phyloP scores from a whole-genome alignment of 2,329 filamentous ascomycete genomes.

The Fusarium praegraminearum region DNA sequence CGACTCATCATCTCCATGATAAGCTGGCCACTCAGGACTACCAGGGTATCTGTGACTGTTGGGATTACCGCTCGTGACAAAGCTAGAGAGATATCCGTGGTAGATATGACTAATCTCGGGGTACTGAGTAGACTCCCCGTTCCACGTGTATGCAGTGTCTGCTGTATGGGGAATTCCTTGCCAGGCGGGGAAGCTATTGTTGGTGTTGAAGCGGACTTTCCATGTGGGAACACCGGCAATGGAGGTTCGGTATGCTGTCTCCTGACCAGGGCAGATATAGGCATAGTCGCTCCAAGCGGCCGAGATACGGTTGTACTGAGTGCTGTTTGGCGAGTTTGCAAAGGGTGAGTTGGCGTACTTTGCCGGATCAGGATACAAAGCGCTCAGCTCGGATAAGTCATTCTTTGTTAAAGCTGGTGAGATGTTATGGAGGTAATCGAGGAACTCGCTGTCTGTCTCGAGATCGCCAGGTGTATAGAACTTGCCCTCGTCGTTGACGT shows the following conservation, averaged over 20 bases:
- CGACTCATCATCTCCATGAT: conserved; percentile 9
- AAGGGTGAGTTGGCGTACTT: conserved; percentile 52
- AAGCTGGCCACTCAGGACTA: conserved; percentile 37
- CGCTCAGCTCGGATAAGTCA: conserved; percentile 48
- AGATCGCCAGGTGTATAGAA: conserved; percentile 50
- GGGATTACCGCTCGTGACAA: conserved; percentile 53
- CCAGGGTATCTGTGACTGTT: conserved; percentile 46
- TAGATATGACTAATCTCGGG: conserved; percentile 54
- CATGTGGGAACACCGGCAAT: conserved; percentile 51
- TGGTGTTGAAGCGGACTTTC: conserved; percentile 56
- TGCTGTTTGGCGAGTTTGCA: conserved; percentile 55
- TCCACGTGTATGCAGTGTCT: conserved; percentile 54
- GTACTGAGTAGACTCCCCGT: conserved; percentile 51
- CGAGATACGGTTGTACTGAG: conserved; percentile 59
- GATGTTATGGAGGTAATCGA: conserved; percentile 54
- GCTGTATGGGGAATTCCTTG: conserved; percentile 55
- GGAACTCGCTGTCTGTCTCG: conserved; percentile 53
- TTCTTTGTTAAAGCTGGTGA: conserved; percentile 48
- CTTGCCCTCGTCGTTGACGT: conserved; percentile 54
- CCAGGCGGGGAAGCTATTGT: conserved; percentile 51
- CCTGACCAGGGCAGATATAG: conserved; percentile 59
- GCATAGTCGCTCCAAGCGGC: conserved; percentile 60
- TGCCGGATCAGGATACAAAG: conserved; percentile 54
- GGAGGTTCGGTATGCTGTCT: conserved; percentile 56
- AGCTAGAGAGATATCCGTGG: conserved; percentile 55